A percentile compares a stretch with the other conserved stretches of the same genome.
These are phyloP conservation scores for Acacia crassicarpa DNA, from an alignment of 306 rosid species.

Conservation along the genomic window DNA sequence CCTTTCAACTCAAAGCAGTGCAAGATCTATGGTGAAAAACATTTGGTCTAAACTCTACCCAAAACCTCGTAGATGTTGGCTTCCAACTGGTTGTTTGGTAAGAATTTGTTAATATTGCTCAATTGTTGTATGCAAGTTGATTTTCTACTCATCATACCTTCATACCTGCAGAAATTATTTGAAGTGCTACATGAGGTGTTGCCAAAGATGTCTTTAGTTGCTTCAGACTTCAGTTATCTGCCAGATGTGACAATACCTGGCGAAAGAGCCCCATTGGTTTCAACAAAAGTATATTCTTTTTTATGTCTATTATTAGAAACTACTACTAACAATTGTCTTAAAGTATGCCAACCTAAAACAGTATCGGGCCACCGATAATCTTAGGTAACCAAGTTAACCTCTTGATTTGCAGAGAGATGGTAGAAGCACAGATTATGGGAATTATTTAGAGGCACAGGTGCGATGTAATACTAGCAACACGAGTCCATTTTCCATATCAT, in stretches of 20 bases:
- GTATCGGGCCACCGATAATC: neutral
- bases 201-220: slow-evolving; percentile 96
- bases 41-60: slow-evolving; percentile 87
- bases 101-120: slow-evolving; percentile 33
- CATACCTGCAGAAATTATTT: slow-evolving; percentile 68
- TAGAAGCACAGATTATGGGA: slow-evolving; percentile 67
- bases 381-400: slow-evolving; percentile 4
- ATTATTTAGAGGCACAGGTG: slow-evolving; percentile 89
- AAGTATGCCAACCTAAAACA: neutral
- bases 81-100: slow-evolving; percentile 97
- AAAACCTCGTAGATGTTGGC: slow-evolving; percentile 86
- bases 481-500: slow-evolving; percentile 7
- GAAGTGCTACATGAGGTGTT: slow-evolving; percentile 79
- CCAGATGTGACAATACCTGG: slow-evolving; percentile 92
- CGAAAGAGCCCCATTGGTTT: slow-evolving; percentile 93
- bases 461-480: slow-evolving; percentile 14
- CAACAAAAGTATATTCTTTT: slow-evolving; percentile 71
- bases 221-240: slow-evolving; percentile 88
- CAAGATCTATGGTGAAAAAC: slow-evolving; percentile 50
- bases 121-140: slow-evolving; percentile 13
- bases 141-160: slow-evolving; percentile 28
- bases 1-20: slow-evolving; percentile 39
- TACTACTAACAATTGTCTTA: neutral
- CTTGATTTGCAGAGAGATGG: slow-evolving; percentile 77
- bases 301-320: slow-evolving; percentile 24